These are phyloP conservation scores for Wickerhamomyces rabaulensis DNA, from an alignment of 805 yeast genomes.

Conservation along the genomic window DNA sequence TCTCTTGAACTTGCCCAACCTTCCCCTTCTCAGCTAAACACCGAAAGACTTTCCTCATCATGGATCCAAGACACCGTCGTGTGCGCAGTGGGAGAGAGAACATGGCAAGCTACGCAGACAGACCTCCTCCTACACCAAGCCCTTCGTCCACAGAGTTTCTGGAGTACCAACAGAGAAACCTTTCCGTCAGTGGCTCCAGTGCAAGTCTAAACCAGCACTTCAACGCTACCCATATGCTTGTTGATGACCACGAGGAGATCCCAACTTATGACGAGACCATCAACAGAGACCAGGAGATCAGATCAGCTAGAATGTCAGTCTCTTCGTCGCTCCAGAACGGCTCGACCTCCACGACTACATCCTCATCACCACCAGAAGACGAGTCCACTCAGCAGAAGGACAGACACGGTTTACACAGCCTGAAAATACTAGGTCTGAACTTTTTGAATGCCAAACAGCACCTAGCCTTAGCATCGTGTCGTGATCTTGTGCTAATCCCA, in stretches of 20 bases:
- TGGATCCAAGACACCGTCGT: neutral
- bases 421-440: conserved; percentile 62
- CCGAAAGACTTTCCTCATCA: neutral
- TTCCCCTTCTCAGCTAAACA: neutral
- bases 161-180: conserved; percentile 12
- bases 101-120: conserved; percentile 28
- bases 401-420: conserved; percentile 6
- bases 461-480: conserved; percentile 66
- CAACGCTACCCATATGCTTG: neutral
- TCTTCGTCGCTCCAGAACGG: conserved; percentile 2
- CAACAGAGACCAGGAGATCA: conserved; percentile 2
- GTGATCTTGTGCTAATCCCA: conserved; percentile 72
- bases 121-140: conserved; percentile 34
- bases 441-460: conserved; percentile 74
- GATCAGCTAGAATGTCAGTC: conserved; percentile 3
- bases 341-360: neutral
- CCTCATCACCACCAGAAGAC: conserved; percentile 4
- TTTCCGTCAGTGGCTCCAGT: conserved; percentile 3
- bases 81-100: neutral
- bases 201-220: neutral
- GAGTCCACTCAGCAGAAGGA: conserved; percentile 4
- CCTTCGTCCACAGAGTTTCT: conserved; percentile 23
- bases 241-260: neutral
- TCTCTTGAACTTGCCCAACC: neutral
- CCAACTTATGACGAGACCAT: conserved; percentile 13